A percentile compares a stretch with the other conserved stretches of the same genome.
These are phyloP conservation scores for Calonectria pauciramosa DNA, from an alignment of 2,329 filamentous ascomycete species.

Conservation along the genomic window DNA sequence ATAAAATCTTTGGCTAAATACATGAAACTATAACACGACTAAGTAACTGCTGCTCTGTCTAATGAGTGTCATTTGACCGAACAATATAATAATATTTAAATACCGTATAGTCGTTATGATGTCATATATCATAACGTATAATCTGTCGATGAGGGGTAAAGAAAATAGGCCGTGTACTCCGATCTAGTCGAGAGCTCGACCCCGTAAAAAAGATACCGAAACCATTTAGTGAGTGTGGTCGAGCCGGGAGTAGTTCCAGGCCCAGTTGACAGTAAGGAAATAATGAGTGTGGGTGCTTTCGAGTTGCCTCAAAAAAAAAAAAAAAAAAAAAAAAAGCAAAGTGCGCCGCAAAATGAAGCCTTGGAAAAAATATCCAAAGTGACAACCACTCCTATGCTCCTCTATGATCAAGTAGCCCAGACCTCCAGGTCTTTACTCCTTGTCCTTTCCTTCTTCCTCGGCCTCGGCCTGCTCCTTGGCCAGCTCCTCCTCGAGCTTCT, in stretches of 20 bases:
- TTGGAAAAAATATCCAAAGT: background rate
- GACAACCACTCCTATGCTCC: background rate
- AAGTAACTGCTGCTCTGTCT: background rate
- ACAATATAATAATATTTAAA: slow-evolving; percentile 1
- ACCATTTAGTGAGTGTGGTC: background rate
- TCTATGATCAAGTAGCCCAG: background rate
- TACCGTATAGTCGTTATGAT: slow-evolving; percentile 14
- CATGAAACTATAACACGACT: background rate
- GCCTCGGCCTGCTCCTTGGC: slow-evolving; percentile 36
- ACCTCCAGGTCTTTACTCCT: slow-evolving; percentile 13
- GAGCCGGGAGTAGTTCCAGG: background rate
- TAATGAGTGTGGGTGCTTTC: slow-evolving; percentile 8
- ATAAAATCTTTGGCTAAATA: slow-evolving; percentile 3
- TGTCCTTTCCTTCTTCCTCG: slow-evolving; percentile 25
- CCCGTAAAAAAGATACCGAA: background rate
- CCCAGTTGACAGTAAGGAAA: slow-evolving; percentile 17
- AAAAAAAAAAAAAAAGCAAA: background rate
- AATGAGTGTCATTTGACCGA: background rate
- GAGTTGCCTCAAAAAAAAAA: background rate
- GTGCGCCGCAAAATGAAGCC: background rate
- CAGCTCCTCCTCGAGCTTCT: slow-evolving; percentile 30
- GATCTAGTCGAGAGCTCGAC: background rate
- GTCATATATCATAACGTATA: slow-evolving; percentile 6
- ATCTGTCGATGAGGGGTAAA: background rate
- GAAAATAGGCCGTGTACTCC: background rate